phyloP scores from a whole-genome alignment of 441 rosid species.

The Populus hybrid region DNA sequence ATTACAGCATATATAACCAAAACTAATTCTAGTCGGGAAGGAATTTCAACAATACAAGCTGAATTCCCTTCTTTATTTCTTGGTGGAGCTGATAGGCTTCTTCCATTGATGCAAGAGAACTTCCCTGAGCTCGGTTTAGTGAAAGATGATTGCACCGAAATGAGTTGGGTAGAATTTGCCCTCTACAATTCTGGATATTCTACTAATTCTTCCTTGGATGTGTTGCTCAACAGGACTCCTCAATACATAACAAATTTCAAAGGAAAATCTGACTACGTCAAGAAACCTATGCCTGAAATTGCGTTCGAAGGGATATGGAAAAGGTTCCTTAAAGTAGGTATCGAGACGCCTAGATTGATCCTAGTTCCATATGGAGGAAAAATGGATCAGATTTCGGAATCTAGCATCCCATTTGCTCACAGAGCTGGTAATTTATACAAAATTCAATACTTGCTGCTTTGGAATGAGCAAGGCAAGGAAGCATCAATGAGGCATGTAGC shows the following conservation, averaged over 20 bases:
- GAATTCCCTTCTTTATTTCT: conserved; percentile 45
- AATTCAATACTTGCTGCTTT: conserved; percentile 10
- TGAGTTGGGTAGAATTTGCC: conserved; percentile 43
- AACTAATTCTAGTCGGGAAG: conserved; percentile 11
- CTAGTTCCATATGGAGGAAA: conserved; percentile 49
- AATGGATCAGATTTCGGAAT: conserved; percentile 40
- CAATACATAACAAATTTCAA: conserved; percentile 19
- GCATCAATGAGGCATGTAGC: conserved; percentile 3
- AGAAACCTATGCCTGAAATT: conserved; percentile 23
- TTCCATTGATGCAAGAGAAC: conserved; percentile 35
- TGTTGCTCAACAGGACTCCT: conserved; percentile 24
- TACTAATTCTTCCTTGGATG: conserved; percentile 17
- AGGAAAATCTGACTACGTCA: conserved; percentile 43
- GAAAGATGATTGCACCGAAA: conserved; percentile 38
- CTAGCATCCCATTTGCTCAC: conserved; percentile 46
- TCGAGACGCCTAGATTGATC: conserved; percentile 16
- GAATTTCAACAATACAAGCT: conserved; percentile 24
- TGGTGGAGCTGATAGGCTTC: conserved; percentile 34
- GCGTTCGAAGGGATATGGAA: conserved; percentile 30
- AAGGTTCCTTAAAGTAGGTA: conserved; percentile 20
- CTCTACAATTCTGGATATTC: conserved; percentile 30
- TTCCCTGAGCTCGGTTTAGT: conserved; percentile 49
- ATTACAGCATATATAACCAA: conserved; percentile 19
- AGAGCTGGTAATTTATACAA: conserved; percentile 31
- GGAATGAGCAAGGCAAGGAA: conserved; percentile 14